Conservation (phyloP, 495 filamentous ascomycete genomes). For the Lentithecium fluviatile region DNA sequence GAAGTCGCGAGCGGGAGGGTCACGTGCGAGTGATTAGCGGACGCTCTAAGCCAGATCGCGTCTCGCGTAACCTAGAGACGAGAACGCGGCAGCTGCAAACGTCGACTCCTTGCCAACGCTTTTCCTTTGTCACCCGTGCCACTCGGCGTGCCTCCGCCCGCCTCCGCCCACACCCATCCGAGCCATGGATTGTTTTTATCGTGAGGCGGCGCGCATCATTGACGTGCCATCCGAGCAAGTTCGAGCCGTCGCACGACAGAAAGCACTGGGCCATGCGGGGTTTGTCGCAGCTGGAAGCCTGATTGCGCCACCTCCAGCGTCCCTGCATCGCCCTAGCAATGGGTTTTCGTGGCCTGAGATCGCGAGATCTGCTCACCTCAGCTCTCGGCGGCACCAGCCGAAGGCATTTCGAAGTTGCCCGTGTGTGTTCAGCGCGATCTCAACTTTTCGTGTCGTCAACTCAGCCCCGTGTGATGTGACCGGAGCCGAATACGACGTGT, state of each 20-base stretch:
- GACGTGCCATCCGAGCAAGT: too few relatives aligned
- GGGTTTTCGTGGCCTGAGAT: neutral
- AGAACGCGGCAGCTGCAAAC: slow-evolving; percentile 7
- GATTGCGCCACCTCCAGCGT: neutral
- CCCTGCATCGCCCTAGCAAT: too few relatives aligned
- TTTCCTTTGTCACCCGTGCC: slow-evolving; percentile 19
- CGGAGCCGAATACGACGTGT: neutral
- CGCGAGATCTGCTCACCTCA: neutral
- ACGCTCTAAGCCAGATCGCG: slow-evolving; percentile 11
- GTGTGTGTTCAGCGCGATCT: too few relatives aligned
- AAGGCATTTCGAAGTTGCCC: too few relatives aligned
- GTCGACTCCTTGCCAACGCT: slow-evolving; percentile 6
- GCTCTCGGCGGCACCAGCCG: too few relatives aligned
- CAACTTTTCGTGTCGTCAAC: neutral
- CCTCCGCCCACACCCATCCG: too few relatives aligned
- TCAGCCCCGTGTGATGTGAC: neutral
- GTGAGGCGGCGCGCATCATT: too few relatives aligned
- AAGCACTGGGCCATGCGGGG: too few relatives aligned
- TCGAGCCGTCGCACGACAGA: too few relatives aligned
- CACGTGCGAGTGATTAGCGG: slow-evolving; percentile 12
- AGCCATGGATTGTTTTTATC: neutral
- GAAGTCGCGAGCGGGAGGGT: neutral
- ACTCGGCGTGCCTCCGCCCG: too few relatives aligned
- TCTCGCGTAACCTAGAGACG: neutral
- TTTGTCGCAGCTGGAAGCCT: too few relatives aligned